Evolutionary conservation across 2,329 filamentous ascomycete species (phyloP).

Genomic region (Leptographium flavum): DNA sequence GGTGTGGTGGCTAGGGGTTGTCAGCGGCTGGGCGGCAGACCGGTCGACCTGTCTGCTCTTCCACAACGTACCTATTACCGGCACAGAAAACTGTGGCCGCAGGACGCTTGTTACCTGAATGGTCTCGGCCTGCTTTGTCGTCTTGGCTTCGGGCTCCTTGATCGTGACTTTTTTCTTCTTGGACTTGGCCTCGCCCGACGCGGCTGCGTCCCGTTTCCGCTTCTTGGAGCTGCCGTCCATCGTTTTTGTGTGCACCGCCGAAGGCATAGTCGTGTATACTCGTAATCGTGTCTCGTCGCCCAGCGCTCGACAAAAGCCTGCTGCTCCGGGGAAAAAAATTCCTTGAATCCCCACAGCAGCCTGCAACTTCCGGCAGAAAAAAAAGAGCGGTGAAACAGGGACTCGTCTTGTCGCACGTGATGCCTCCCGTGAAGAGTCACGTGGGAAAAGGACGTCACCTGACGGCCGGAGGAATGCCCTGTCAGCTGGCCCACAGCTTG

Average conservation of each 20-base stretch:
- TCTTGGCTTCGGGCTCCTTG: conserved; percentile 17
- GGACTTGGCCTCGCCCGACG: conserved; percentile 20
- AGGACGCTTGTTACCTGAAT: conserved; percentile 33
- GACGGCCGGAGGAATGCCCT: too few relatives aligned
- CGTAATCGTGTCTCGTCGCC: too few relatives aligned
- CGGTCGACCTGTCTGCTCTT: too few relatives aligned
- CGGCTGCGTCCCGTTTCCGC: conserved; percentile 35
- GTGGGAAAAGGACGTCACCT: neutral
- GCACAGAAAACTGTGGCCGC: conserved; percentile 31
- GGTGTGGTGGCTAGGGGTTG: conserved; percentile 23
- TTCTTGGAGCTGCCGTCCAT: conserved; percentile 25
- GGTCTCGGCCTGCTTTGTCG: conserved; percentile 9
- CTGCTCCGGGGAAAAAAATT: conserved; percentile 7
- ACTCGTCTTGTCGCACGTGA: neutral
- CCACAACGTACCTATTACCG: conserved; percentile 23
- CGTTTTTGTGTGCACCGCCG: neutral
- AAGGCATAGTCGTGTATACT: neutral
- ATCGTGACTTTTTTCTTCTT: conserved; percentile 40
- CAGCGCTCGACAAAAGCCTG: too few relatives aligned
- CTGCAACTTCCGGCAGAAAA: conserved; percentile 3
- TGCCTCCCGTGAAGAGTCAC: neutral
- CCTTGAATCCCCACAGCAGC: conserved; percentile 1
- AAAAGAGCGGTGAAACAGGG: conserved; percentile 6
- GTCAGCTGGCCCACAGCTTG: neutral
- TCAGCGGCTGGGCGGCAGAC: conserved; percentile 6